Evolutionary conservation across 805 yeast species (phyloP).

Genomic region (Hagleromyces aurorensis): DNA sequence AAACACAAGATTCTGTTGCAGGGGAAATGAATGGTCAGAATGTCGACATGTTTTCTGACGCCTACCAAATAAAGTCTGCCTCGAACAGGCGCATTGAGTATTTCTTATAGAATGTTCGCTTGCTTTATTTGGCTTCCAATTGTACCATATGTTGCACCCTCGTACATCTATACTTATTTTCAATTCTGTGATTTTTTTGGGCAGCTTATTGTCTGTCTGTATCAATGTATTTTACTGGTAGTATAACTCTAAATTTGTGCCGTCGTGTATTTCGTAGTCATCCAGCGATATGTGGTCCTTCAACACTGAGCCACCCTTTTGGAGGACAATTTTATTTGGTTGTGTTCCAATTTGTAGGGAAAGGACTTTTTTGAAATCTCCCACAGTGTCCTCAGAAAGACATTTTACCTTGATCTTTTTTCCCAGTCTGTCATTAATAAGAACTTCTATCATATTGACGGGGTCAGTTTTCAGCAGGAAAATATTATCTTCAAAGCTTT

Average conservation of each 20-base stretch:
- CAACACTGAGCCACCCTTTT: slow-evolving; percentile 75
- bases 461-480: too few species aligned
- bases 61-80: slow-evolving; percentile 30
- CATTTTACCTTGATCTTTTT: slow-evolving; percentile 86
- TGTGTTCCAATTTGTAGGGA: slow-evolving; percentile 78
- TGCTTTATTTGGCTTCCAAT: too few species aligned
- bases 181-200: too few species aligned
- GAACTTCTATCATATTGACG: slow-evolving; percentile 55
- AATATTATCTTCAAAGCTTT: too few species aligned
- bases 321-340: slow-evolving; percentile 53
- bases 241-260: slow-evolving; percentile 79
- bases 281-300: slow-evolving; percentile 87
- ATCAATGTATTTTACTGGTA: too few species aligned
- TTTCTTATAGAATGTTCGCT: too few species aligned
- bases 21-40: slow-evolving; percentile 7
- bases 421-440: slow-evolving; percentile 74
- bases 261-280: slow-evolving; percentile 93
- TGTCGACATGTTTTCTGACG: slow-evolving; percentile 28
- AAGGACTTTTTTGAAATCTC: slow-evolving; percentile 80
- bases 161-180: too few species aligned
- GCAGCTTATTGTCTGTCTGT: too few species aligned
- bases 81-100: slow-evolving; percentile 29
- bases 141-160: too few species aligned
- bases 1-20: slow-evolving; percentile 4
- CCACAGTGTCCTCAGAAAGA: slow-evolving; percentile 73